Conservation (phyloP, 176 grass and related monocot genomes). For the Lolium perenne region DNA sequence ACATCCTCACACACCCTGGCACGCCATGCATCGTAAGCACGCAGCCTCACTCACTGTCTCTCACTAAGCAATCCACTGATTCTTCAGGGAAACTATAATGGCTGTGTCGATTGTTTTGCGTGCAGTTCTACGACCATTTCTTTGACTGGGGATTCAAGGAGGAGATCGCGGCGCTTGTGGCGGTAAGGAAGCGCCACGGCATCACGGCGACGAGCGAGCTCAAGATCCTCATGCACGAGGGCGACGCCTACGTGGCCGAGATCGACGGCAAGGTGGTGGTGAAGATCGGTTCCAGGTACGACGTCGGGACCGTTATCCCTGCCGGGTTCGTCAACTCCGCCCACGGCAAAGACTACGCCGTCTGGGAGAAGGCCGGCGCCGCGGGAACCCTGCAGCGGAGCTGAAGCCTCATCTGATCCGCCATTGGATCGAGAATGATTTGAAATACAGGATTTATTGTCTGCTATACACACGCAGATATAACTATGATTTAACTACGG, state of each 20-base stretch:
- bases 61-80: no score
- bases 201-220: conserved; percentile 40
- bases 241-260: conserved; percentile 50
- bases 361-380: conserved; percentile 42
- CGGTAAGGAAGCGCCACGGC: conserved; percentile 49
- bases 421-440: not conserved
- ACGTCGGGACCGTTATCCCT: conserved; percentile 43
- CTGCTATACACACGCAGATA: not conserved
- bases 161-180: conserved; percentile 46
- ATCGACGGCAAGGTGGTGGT: conserved; percentile 41
- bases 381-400: not conserved
- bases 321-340: not conserved
- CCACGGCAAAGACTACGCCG: conserved; percentile 49
- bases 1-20: conserved; percentile 83
- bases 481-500: no score
- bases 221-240: conserved; percentile 39
- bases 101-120: no score
- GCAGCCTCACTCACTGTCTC: no score
- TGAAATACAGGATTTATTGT: not conserved
- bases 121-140: conserved; percentile 59
- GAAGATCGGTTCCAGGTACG: conserved; percentile 49
- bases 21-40: conserved; percentile 71
- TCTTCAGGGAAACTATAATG: no score
- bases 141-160: conserved; percentile 42
- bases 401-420: not conserved